phyloP scores from a whole-genome alignment of 768 basidiomycete genomes.

The Kwoniella sp. region DNA sequence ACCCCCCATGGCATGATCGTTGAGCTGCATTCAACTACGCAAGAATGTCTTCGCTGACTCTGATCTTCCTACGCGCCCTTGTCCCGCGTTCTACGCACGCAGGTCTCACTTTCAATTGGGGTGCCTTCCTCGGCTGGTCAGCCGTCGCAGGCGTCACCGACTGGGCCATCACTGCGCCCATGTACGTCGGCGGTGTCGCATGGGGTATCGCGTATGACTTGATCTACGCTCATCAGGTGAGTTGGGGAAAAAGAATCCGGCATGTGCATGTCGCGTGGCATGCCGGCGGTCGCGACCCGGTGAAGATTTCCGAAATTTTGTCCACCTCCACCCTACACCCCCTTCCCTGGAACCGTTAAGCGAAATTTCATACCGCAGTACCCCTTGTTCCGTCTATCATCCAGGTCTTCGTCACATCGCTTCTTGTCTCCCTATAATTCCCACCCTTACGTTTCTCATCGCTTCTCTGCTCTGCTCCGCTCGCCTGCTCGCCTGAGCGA shows the following conservation, averaged over 20 bases:
- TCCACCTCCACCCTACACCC: too few relatives aligned
- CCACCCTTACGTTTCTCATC: not conserved
- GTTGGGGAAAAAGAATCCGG: conserved; percentile 11
- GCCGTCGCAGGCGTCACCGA: conserved; percentile 79
- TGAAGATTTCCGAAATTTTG: not conserved
- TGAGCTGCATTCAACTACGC: too few relatives aligned
- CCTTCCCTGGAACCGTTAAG: not conserved
- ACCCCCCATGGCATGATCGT: too few relatives aligned
- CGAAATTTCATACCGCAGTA: conserved; percentile 3
- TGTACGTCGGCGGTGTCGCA: conserved; percentile 84
- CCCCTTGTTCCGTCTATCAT: too few relatives aligned
- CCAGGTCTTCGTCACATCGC: not conserved
- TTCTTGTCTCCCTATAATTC: too few relatives aligned
- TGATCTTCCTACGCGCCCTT: not conserved
- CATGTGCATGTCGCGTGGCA: not conserved
- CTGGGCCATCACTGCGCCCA: conserved; percentile 79
- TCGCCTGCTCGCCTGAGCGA: too few relatives aligned
- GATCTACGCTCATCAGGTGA: conserved; percentile 94
- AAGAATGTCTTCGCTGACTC: too few relatives aligned
- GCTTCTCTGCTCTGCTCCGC: not conserved
- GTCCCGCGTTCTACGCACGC: too few relatives aligned
- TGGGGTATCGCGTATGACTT: conserved; percentile 98
- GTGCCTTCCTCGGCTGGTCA: conserved; percentile 92
- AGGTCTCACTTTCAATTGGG: conserved; percentile 98
- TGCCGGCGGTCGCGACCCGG: not conserved